Evolutionary conservation across 768 basidiomycete species (phyloP).

Genomic region (Multifurca ochricompacta): DNA sequence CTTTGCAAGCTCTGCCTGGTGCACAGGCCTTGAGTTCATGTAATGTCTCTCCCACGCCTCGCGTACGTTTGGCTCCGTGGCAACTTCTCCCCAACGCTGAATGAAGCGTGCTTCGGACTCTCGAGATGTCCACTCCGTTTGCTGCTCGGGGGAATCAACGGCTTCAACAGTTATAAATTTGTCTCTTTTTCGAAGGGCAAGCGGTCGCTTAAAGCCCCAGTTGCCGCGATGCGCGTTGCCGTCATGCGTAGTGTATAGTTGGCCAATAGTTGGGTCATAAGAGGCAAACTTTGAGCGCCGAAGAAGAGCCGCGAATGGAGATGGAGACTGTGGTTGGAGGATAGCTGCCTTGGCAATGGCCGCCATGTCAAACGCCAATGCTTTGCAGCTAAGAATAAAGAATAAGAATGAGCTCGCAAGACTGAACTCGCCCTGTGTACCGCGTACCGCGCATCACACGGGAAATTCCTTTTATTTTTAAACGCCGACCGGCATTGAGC

Average conservation of each 20-base stretch:
- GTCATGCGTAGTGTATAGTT: slow-evolving; percentile 65
- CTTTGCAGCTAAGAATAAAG: too few relatives aligned
- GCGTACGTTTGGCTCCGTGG: slow-evolving; percentile 30
- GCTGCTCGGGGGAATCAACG: slow-evolving; percentile 66
- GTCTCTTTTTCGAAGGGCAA: slow-evolving; percentile 55
- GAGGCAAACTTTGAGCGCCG: slow-evolving; percentile 77
- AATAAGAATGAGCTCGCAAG: too few relatives aligned
- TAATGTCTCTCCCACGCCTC: slow-evolving; percentile 33
- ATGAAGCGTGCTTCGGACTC: slow-evolving; percentile 63
- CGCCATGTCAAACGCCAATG: slow-evolving; percentile 11
- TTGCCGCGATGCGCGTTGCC: slow-evolving; percentile 70
- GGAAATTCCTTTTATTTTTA: neutral
- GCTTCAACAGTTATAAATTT: slow-evolving; percentile 58
- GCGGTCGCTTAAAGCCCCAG: slow-evolving; percentile 81
- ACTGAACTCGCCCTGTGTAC: neutral
- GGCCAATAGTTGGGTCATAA: slow-evolving; percentile 67
- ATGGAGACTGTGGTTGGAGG: slow-evolving; percentile 35
- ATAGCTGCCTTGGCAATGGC: slow-evolving; percentile 9
- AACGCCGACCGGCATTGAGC: slow-evolving; percentile 9
- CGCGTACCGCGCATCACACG: neutral
- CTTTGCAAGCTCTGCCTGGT: slow-evolving; percentile 11
- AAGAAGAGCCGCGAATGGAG: slow-evolving; percentile 69
- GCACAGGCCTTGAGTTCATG: slow-evolving; percentile 3
- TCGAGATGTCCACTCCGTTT: slow-evolving; percentile 69
- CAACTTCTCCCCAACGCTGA: slow-evolving; percentile 57